phyloP scores from a whole-genome alignment of 768 basidiomycete genomes.

The Tulasnella sp. region DNA sequence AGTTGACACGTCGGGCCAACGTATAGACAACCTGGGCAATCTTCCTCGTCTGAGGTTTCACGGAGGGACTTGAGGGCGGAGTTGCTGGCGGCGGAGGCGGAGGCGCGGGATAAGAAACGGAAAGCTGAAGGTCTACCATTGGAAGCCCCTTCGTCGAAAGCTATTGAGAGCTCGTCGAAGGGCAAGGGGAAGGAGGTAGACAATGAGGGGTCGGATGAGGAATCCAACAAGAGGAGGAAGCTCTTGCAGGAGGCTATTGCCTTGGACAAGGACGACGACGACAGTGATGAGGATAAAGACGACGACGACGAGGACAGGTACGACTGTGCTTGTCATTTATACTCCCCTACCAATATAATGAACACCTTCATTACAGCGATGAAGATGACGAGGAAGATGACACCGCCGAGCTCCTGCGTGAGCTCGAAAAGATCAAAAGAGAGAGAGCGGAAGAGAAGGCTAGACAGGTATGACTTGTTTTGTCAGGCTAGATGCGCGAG shows the following conservation, averaged over 20 bases:
- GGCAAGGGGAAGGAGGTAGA: conserved; percentile 36
- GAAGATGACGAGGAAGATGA: conserved; percentile 74
- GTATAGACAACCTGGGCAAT: conserved; percentile 86
- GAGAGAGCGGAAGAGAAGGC: conserved; percentile 92
- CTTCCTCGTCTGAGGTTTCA: conserved; percentile 64
- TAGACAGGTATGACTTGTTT: conserved; percentile 35
- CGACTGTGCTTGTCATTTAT: neutral
- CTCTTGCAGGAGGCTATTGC: conserved; percentile 78
- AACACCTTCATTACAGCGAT: conserved; percentile 42
- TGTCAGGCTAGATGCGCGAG: neutral
- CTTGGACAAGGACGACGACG: conserved; percentile 84
- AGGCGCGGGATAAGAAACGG: conserved; percentile 81
- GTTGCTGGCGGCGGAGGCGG: conserved; percentile 75
- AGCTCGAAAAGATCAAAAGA: conserved; percentile 97
- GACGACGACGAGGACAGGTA: conserved; percentile 33
- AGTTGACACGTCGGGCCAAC: neutral
- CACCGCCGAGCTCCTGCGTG: conserved; percentile 85
- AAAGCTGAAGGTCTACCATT: conserved; percentile 68
- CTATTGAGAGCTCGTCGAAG: conserved; percentile 40
- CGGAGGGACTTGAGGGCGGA: conserved; percentile 77
- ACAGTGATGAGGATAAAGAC: conserved; percentile 43
- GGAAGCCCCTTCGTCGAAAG: conserved; percentile 24
- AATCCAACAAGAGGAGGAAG: conserved; percentile 73
- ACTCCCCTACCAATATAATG: neutral
- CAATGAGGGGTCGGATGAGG: conserved; percentile 49